These are phyloP conservation scores for Purpureocillium takamizusanense DNA, from an alignment of 2,329 filamentous ascomycete species.

Conservation along the genomic window DNA sequence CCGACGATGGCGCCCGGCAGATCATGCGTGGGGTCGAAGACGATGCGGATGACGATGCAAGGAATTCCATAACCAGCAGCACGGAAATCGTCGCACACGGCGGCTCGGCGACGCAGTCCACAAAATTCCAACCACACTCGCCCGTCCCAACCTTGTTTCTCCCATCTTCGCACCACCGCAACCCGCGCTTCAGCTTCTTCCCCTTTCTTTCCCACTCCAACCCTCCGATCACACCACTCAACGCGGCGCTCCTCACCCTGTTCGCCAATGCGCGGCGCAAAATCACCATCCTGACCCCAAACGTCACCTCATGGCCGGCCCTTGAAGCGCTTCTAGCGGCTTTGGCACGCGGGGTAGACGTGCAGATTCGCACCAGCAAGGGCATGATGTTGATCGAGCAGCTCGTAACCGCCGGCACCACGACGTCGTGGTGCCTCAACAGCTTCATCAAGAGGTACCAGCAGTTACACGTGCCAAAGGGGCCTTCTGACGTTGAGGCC, in stretches of 20 bases:
- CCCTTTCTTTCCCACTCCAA: conserved; percentile 40
- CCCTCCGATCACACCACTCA: conserved; percentile 58
- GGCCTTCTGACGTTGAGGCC: conserved; percentile 28
- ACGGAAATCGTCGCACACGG: conserved; percentile 7
- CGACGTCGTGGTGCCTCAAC: conserved; percentile 55
- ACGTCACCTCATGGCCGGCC: conserved; percentile 60
- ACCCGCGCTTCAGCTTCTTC: conserved; percentile 53
- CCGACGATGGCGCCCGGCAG: no score
- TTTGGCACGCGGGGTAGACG: conserved; percentile 55
- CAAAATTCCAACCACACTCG: conserved; percentile 12
- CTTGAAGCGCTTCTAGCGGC: conserved; percentile 52
- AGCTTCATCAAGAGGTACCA: conserved; percentile 49
- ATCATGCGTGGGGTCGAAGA: no score
- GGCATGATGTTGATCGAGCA: conserved; percentile 73
- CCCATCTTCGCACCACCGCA: conserved; percentile 64
- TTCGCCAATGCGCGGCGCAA: conserved; percentile 46
- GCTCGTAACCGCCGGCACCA: conserved; percentile 68
- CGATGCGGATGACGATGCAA: not conserved
- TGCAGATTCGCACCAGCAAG: conserved; percentile 58
- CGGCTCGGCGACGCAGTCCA: conserved; percentile 19
- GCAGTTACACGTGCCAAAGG: conserved; percentile 11
- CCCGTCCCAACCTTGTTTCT: conserved; percentile 52
- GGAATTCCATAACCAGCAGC: conserved; percentile 4
- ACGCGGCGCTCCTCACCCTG: conserved; percentile 52
- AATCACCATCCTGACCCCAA: conserved; percentile 69